A percentile compares a stretch with the other conserved stretches of the same genome.
Conservation (phyloP, 345 rosid species). For the Populus tremula region DNA sequence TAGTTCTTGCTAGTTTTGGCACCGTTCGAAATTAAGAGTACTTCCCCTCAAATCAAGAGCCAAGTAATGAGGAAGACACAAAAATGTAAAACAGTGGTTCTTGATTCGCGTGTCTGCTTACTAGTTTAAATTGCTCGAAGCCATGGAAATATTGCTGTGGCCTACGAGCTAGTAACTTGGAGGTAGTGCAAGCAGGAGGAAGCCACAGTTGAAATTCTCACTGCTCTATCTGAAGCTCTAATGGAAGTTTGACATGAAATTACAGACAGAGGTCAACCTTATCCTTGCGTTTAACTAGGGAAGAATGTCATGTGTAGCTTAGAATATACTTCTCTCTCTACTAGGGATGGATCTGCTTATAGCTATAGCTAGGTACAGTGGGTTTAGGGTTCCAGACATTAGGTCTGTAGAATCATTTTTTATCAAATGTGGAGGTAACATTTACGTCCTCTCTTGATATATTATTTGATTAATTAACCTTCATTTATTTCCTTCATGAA, state of each 20-base stretch:
- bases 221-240: not conserved
- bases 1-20: too few species aligned
- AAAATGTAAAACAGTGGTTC: not conserved
- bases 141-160: not conserved
- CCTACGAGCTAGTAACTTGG: not conserved
- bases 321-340: not conserved
- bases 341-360: not conserved
- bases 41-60: too few species aligned
- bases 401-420: not conserved
- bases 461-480: not conserved
- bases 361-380: not conserved
- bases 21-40: not conserved
- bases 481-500: not conserved
- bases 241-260: not conserved
- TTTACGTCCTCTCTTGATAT: not conserved
- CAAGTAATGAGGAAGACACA: not conserved
- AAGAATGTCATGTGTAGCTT: not conserved
- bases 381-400: not conserved
- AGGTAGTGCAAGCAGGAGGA: not conserved
- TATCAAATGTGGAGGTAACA: not conserved
- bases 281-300: not conserved
- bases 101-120: not conserved
- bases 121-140: not conserved
- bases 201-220: not conserved
- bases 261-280: not conserved